These are phyloP conservation scores for Picea sitchensis DNA, from an alignment of 75 land plant genomes.

Conservation along the genomic window DNA sequence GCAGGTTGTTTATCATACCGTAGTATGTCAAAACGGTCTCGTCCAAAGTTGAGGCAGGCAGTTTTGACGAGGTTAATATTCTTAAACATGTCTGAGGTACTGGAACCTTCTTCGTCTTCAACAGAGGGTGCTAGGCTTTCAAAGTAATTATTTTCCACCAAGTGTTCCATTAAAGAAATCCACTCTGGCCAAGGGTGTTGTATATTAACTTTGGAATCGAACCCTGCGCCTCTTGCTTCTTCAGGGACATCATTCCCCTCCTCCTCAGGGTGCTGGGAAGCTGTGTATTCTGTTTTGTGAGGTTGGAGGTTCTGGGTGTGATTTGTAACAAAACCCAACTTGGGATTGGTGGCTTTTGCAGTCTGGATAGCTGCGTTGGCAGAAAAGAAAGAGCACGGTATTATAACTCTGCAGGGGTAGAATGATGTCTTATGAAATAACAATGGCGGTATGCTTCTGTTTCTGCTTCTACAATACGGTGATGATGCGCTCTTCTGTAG, in stretches of 20 bases:
- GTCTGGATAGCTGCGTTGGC: not conserved
- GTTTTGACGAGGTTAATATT: conserved; percentile 34
- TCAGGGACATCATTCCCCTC: not conserved
- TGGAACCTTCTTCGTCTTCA: not conserved
- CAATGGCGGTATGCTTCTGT: not conserved
- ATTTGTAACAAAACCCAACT: not conserved
- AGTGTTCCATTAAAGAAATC: conserved; percentile 44
- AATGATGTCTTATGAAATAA: not conserved
- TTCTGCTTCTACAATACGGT: not conserved
- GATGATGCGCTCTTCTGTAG: not conserved
- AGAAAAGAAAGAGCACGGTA: not conserved
- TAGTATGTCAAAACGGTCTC: conserved; percentile 55
- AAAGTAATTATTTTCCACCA: conserved; percentile 48
- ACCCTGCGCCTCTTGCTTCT: conserved; percentile 11
- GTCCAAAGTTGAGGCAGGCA: conserved; percentile 55
- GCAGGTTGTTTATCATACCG: conserved; percentile 22
- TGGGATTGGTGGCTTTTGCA: not conserved
- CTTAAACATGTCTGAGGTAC: conserved; percentile 5
- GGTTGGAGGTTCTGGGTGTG: not conserved
- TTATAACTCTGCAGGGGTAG: not conserved
- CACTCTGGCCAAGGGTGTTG: conserved; percentile 51
- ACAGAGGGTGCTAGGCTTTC: not conserved
- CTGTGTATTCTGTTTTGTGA: not conserved
- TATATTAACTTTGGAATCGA: not conserved
- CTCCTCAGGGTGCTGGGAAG: not conserved